Conservation (phyloP, 1,139 yeast genomes). For the Saccharomycopsis hybrid region DNA sequence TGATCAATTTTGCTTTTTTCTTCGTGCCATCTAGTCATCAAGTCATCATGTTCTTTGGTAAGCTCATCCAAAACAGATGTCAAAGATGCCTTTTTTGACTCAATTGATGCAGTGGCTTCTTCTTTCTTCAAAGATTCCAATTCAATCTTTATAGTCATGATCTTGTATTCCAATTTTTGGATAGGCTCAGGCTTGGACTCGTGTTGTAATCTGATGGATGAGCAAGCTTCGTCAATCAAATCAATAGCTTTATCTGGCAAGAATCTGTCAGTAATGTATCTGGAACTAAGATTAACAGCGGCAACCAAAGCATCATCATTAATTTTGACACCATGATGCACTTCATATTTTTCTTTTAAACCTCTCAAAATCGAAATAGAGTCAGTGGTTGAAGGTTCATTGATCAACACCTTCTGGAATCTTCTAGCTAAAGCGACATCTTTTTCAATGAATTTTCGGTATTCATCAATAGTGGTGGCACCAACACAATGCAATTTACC, state of each 20-base stretch:
- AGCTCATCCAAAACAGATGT: conserved; percentile 52
- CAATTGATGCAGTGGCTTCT: conserved; percentile 76
- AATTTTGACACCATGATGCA: conserved; percentile 97
- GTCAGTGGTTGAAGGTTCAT: conserved; percentile 90
- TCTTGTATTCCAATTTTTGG: conserved; percentile 78
- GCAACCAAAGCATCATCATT: conserved; percentile 90
- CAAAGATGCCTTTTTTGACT: conserved; percentile 46
- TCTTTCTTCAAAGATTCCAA: conserved; percentile 89
- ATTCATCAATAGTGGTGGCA: conserved; percentile 89
- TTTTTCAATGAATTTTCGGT: conserved; percentile 79
- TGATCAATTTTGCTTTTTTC: conserved; percentile 71
- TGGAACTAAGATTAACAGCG: conserved; percentile 83
- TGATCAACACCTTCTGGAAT: conserved; percentile 80
- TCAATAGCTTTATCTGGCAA: conserved; percentile 96
- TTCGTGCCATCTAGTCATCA: conserved; percentile 79
- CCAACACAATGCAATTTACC: conserved; percentile 89
- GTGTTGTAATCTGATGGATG: conserved; percentile 87
- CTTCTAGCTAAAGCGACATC: conserved; percentile 91
- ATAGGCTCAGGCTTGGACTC: conserved; percentile 96
- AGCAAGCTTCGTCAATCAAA: conserved; percentile 94
- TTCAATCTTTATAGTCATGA: conserved; percentile 93
- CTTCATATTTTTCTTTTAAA: conserved; percentile 87
- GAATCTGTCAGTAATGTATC: conserved; percentile 87
- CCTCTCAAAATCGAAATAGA: conserved; percentile 91
- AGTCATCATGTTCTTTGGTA: conserved; percentile 59